phyloP scores from a whole-genome alignment of 805 yeast genomes.

The Lipomyces lipofer region DNA sequence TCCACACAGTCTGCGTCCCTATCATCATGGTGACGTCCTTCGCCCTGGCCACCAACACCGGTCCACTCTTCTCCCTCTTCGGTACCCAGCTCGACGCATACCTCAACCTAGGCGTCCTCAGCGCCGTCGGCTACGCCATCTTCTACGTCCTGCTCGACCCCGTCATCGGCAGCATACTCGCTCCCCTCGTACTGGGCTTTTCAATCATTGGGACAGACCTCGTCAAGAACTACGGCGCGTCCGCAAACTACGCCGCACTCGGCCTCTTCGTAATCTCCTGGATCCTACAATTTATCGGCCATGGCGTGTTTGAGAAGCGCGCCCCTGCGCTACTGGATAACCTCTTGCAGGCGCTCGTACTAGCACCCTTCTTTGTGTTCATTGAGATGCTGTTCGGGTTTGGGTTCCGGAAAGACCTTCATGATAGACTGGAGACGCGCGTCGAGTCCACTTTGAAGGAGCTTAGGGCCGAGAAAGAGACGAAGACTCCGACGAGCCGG shows the following conservation, averaged over 20 bases:
- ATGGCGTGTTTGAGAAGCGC: conserved; percentile 73
- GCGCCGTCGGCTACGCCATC: conserved; percentile 51
- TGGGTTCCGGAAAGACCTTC: conserved; percentile 60
- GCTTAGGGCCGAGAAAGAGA: conserved; percentile 33
- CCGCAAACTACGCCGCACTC: conserved; percentile 39
- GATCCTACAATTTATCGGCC: conserved; percentile 86
- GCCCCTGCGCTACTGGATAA: conserved; percentile 89
- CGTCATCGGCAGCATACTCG: conserved; percentile 47
- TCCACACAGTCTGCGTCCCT: conserved; percentile 82
- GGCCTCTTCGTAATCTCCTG: conserved; percentile 59
- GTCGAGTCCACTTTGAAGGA: conserved; percentile 40
- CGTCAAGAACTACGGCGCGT: conserved; percentile 37
- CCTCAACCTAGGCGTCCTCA: conserved; percentile 50
- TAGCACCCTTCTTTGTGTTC: conserved; percentile 88
- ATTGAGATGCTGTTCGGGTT: conserved; percentile 70
- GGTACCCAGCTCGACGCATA: conserved; percentile 13
- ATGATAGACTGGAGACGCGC: conserved; percentile 50
- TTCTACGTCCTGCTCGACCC: conserved; percentile 64
- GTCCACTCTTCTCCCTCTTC: conserved; percentile 26
- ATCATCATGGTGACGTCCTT: conserved; percentile 61
- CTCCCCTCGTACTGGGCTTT: conserved; percentile 43
- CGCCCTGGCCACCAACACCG: conserved; percentile 42
- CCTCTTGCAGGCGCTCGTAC: conserved; percentile 75
- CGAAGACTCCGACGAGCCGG: no score
- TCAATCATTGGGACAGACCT: conserved; percentile 36